phyloP scores from a whole-genome alignment of 2,329 filamentous ascomycete species.

The Domatiomyces globalis region DNA sequence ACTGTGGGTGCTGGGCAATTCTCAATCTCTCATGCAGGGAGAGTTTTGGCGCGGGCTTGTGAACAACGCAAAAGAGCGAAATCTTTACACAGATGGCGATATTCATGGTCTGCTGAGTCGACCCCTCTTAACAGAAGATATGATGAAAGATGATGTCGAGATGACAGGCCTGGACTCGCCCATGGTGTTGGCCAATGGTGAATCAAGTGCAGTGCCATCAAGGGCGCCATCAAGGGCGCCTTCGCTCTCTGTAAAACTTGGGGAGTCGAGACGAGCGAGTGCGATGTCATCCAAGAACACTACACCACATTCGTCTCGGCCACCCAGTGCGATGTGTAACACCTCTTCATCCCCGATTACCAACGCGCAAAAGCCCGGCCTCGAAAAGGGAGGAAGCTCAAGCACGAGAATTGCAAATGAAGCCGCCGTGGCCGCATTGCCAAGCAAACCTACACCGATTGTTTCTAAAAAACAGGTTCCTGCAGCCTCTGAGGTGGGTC shows the following conservation, averaged over 20 bases:
- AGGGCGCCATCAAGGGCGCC: too few species aligned
- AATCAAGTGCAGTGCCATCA: background rate
- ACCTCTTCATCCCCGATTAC: background rate
- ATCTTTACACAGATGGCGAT: slow-evolving; percentile 61
- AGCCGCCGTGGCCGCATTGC: background rate
- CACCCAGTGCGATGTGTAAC: background rate
- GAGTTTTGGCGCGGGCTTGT: slow-evolving; percentile 85
- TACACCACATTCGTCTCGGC: background rate
- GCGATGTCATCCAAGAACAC: background rate
- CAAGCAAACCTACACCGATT: background rate
- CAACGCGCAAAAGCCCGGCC: background rate
- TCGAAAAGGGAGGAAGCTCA: background rate
- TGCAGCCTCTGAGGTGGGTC: background rate
- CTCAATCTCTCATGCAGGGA: slow-evolving; percentile 68
- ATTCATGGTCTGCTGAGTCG: slow-evolving; percentile 40
- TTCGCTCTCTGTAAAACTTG: too few species aligned
- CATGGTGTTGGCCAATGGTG: background rate
- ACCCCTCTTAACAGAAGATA: slow-evolving; percentile 33
- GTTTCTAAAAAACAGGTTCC: background rate
- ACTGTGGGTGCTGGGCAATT: slow-evolving; percentile 91
- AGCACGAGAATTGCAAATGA: background rate
- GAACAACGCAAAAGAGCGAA: slow-evolving; percentile 59
- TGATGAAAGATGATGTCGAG: slow-evolving; percentile 30
- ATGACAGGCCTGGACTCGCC: slow-evolving; percentile 25
- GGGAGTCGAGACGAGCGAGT: too few species aligned